Evolutionary conservation across 208 protist genomes (phyloP).

Genomic region (Polymyxa betae): DNA sequence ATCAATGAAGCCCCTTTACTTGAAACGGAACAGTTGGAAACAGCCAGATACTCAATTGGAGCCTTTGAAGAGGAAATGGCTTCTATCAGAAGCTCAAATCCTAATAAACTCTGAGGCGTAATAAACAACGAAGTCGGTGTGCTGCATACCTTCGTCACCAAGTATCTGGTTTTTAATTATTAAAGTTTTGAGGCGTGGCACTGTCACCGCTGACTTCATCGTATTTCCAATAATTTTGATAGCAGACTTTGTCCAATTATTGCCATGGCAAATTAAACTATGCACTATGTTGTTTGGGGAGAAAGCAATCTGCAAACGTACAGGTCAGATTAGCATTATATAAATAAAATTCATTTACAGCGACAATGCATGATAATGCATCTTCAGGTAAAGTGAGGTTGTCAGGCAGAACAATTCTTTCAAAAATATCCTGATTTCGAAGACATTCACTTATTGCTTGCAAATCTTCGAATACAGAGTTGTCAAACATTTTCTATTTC

Average conservation of each 20-base stretch:
- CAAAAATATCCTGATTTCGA: not conserved
- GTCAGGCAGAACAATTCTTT: not conserved
- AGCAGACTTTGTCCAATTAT: slow-evolving; percentile 22
- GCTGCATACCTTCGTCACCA: not conserved
- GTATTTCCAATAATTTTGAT: not conserved
- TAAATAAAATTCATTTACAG: slow-evolving; percentile 9
- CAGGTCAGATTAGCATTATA: not conserved
- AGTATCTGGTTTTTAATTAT: not conserved
- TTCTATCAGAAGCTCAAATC: not conserved
- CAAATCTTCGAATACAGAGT: not conserved
- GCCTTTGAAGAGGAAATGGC: not conserved
- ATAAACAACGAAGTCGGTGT: no score
- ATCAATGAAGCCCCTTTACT: not conserved
- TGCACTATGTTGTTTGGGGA: not conserved
- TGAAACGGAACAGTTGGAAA: slow-evolving; percentile 4
- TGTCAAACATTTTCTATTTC: not conserved
- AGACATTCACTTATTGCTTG: slow-evolving; percentile 21
- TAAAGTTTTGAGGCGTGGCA: not conserved
- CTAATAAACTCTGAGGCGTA: not conserved
- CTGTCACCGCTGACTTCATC: not conserved
- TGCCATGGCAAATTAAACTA: not conserved
- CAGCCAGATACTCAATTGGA: not conserved
- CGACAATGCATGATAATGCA: not conserved
- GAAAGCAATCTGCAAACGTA: not conserved
- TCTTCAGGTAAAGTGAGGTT: slow-evolving; percentile 16